Conservation (phyloP, 2,329 filamentous ascomycete species). For the Hortaea sp. region DNA sequence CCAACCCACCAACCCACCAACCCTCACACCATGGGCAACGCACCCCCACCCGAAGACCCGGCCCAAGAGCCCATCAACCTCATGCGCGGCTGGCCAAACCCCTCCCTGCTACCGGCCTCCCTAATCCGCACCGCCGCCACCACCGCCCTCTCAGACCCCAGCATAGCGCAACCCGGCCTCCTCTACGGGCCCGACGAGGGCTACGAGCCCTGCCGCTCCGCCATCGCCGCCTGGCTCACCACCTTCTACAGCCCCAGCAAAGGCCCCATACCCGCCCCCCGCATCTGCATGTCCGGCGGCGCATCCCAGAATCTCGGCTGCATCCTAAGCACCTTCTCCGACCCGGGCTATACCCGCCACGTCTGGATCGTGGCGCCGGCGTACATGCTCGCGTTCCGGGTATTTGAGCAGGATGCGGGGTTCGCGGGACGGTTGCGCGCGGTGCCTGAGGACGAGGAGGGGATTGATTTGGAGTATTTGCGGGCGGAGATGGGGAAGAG, state of each 20-base stretch:
- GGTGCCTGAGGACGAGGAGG: slow-evolving; percentile 67
- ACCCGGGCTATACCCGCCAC: slow-evolving; percentile 61
- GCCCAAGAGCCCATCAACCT: slow-evolving; percentile 46
- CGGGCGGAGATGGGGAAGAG: slow-evolving; percentile 40
- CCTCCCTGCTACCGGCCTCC: slow-evolving; percentile 53
- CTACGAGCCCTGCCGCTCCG: slow-evolving; percentile 56
- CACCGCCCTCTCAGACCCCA: slow-evolving; percentile 50
- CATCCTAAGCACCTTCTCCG: slow-evolving; percentile 69
- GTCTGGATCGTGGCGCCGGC: slow-evolving; percentile 76
- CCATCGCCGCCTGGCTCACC: slow-evolving; percentile 61
- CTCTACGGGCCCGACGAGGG: slow-evolving; percentile 73
- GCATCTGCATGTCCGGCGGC: slow-evolving; percentile 75
- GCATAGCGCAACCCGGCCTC: slow-evolving; percentile 53
- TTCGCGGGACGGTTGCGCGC: slow-evolving; percentile 56
- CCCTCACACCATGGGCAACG: not conserved
- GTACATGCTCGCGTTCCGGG: slow-evolving; percentile 76
- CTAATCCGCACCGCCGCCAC: slow-evolving; percentile 53
- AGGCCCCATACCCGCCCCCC: slow-evolving; percentile 37
- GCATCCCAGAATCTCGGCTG: slow-evolving; percentile 75
- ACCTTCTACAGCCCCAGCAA: slow-evolving; percentile 44
- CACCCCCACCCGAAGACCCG: not conserved
- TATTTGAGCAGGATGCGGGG: slow-evolving; percentile 68
- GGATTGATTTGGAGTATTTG: slow-evolving; percentile 58
- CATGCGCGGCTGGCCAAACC: slow-evolving; percentile 58
- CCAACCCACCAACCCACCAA: not conserved